Conservation (phyloP, 2,329 filamentous ascomycete genomes). For the Tolypocladium tropicale region DNA sequence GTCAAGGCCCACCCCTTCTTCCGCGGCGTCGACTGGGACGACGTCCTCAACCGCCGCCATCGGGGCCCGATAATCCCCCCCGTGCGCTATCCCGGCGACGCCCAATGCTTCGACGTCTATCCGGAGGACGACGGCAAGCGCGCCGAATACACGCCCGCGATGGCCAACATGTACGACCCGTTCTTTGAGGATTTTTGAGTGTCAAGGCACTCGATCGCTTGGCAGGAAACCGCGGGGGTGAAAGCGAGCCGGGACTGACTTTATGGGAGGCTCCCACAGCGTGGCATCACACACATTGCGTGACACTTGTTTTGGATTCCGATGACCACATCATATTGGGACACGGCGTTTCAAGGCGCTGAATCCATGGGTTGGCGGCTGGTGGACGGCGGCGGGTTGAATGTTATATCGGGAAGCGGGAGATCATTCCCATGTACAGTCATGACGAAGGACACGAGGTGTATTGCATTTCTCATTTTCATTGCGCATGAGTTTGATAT, state of each 20-base stretch:
- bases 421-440: background rate
- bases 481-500: background rate
- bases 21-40: constrained; percentile 61
- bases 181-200: constrained; percentile 61
- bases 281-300: background rate
- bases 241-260: background rate
- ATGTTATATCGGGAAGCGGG: background rate
- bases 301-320: background rate
- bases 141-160: constrained; percentile 58
- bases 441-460: background rate
- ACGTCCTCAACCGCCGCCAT: constrained; percentile 51
- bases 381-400: no score
- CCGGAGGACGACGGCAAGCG: constrained; percentile 61
- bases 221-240: background rate
- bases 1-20: constrained; percentile 76
- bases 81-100: constrained; percentile 60
- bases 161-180: constrained; percentile 58
- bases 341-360: background rate
- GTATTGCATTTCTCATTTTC: background rate
- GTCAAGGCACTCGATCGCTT: background rate
- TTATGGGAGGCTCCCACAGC: background rate
- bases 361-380: background rate
- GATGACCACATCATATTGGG: background rate
- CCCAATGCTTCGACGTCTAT: constrained; percentile 74
- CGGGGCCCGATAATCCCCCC: constrained; percentile 68